Percentiles rank a stretch among this genome's conserved stretches.
phyloP scores from a whole-genome alignment of 179 eudicot species.

The Camellia oleifera region DNA sequence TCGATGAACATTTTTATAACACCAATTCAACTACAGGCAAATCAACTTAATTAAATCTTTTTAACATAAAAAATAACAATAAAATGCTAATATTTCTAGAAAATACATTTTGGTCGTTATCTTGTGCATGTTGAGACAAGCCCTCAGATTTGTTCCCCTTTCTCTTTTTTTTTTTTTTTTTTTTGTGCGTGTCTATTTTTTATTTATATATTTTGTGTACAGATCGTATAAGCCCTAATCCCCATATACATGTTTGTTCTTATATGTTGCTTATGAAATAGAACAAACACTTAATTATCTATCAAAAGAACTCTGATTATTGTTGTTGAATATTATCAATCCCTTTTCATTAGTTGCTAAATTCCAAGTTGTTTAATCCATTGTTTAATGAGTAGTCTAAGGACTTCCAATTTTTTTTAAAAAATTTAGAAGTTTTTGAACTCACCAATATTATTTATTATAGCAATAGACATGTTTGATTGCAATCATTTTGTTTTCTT shows the following conservation, averaged over 20 bases:
- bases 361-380: constrained; percentile 1
- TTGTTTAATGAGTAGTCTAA: background rate
- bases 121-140: background rate
- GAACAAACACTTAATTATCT: background rate
- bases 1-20: background rate
- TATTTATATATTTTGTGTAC: background rate
- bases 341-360: background rate
- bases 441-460: constrained; percentile 11
- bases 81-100: background rate
- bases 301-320: background rate
- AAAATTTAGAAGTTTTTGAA: background rate
- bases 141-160: background rate
- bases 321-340: background rate
- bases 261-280: constrained; percentile 10
- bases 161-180: too few species aligned
- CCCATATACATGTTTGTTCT: background rate
- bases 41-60: background rate
- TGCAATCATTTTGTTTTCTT: constrained; percentile 13
- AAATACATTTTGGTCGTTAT: background rate
- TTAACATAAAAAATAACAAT: background rate
- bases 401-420: too few species aligned
- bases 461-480: background rate
- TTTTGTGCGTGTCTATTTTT: background rate
- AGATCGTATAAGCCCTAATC: background rate
- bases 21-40: background rate